Evolutionary conservation across 1,284 basidiomycete genomes (phyloP).

Genomic region (Clitocybe nebularis): DNA sequence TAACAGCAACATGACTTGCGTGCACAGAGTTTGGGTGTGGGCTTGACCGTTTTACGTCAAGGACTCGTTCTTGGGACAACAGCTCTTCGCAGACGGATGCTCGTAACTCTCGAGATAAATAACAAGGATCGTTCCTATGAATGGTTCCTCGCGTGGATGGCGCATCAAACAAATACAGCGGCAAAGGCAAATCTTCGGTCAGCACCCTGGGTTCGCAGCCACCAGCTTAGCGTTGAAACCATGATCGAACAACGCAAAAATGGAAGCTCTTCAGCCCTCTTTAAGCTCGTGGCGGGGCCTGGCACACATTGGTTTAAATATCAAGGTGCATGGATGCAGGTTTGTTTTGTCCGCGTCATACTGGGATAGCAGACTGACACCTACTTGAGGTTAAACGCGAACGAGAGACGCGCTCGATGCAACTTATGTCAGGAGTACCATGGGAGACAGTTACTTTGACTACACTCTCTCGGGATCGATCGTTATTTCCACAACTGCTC

Average conservation of each 20-base stretch:
- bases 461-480: slow-evolving; percentile 82
- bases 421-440: slow-evolving; percentile 87
- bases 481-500: slow-evolving; percentile 79
- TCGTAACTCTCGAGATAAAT: slow-evolving; percentile 95
- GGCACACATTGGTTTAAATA: slow-evolving; percentile 95
- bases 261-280: slow-evolving; percentile 82
- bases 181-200: slow-evolving; percentile 24
- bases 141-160: slow-evolving; percentile 99
- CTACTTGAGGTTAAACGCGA: slow-evolving; percentile 79
- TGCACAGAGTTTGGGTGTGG: slow-evolving; percentile 80
- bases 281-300: slow-evolving; percentile 93
- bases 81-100: slow-evolving; percentile 82
- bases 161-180: slow-evolving; percentile 48
- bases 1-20: neutral
- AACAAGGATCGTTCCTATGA: slow-evolving; percentile 94
- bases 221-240: slow-evolving; percentile 95
- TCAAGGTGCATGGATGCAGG: slow-evolving; percentile 92
- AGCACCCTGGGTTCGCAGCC: slow-evolving; percentile 66
- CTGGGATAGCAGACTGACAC: neutral
- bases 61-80: slow-evolving; percentile 68
- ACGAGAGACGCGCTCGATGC: slow-evolving; percentile 90
- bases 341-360: slow-evolving; percentile 29
- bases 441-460: slow-evolving; percentile 98
- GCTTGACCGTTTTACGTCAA: slow-evolving; percentile 71
- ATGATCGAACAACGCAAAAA: slow-evolving; percentile 84